A percentile compares a stretch with the other conserved stretches of the same genome.
Evolutionary conservation across 106 monocot species (phyloP).

Genomic region (Phalaenopsis equestris): DNA sequence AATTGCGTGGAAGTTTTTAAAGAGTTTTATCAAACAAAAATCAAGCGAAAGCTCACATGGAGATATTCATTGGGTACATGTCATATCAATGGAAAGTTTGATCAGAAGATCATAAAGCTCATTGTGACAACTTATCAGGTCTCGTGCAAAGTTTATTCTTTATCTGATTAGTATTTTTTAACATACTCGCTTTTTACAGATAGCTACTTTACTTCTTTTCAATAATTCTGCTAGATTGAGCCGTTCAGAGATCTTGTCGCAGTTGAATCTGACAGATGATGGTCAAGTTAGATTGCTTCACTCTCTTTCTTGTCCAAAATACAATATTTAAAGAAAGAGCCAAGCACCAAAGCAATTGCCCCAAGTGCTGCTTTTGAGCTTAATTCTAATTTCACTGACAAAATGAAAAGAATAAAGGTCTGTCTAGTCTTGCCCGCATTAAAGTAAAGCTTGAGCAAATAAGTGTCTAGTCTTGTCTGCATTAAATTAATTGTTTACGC

Average conservation of each 20-base stretch:
- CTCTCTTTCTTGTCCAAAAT: slow-evolving; percentile 62
- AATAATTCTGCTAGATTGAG: slow-evolving; percentile 58
- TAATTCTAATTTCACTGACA: slow-evolving; percentile 66
- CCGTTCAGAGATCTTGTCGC: slow-evolving; percentile 58
- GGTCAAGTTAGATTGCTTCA: slow-evolving; percentile 65
- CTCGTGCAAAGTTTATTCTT: not conserved
- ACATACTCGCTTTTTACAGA: slow-evolving; percentile 18
- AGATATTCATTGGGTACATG: slow-evolving; percentile 82
- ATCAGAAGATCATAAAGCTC: slow-evolving; percentile 66
- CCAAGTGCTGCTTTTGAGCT: slow-evolving; percentile 47
- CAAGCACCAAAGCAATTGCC: slow-evolving; percentile 37
- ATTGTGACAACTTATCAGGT: slow-evolving; percentile 85
- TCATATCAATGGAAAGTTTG: slow-evolving; percentile 82
- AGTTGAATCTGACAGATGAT: slow-evolving; percentile 65
- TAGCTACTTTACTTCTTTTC: slow-evolving; percentile 47
- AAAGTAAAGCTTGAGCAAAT: not conserved
- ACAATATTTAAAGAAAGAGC: slow-evolving; percentile 70
- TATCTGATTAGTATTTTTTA: not conserved
- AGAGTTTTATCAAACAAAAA: slow-evolving; percentile 87
- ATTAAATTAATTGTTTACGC: not conserved
- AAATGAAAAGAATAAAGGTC: slow-evolving; percentile 70
- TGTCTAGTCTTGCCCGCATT: not conserved
- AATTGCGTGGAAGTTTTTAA: slow-evolving; percentile 71
- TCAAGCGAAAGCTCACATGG: slow-evolving; percentile 77
- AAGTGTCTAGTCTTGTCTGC: slow-evolving; percentile 7